Evolutionary conservation across 2,329 filamentous ascomycete genomes (phyloP).

Genomic region (Neonectria ditissima): DNA sequence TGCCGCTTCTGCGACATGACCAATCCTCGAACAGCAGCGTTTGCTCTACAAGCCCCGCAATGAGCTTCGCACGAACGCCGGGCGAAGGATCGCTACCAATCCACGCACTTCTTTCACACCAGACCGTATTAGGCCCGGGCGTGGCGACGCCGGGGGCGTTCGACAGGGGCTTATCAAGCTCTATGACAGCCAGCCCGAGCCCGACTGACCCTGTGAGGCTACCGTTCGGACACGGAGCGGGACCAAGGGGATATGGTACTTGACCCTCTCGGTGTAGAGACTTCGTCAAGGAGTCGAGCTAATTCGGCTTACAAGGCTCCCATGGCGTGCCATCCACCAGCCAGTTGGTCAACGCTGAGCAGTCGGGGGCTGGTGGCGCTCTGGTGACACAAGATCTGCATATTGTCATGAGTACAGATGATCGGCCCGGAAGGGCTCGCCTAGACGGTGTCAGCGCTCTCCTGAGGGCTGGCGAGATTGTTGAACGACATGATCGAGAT

Average conservation of each 20-base stretch:
- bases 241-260: slow-evolving; percentile 53
- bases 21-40: slow-evolving; percentile 59
- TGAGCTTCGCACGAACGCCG: slow-evolving; percentile 54
- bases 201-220: slow-evolving; percentile 42
- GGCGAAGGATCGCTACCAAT: slow-evolving; percentile 66
- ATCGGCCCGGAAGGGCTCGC: slow-evolving; percentile 40
- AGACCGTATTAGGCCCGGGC: slow-evolving; percentile 42
- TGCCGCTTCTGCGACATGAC: slow-evolving; percentile 59
- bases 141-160: slow-evolving; percentile 29
- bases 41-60: slow-evolving; percentile 55
- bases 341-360: slow-evolving; percentile 48
- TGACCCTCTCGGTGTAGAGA: slow-evolving; percentile 31
- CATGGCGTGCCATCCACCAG: slow-evolving; percentile 50
- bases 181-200: slow-evolving; percentile 38
- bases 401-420: slow-evolving; percentile 32
- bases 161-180: slow-evolving; percentile 38
- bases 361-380: slow-evolving; percentile 46
- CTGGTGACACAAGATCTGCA: slow-evolving; percentile 47
- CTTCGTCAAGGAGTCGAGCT: slow-evolving; percentile 42
- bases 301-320: slow-evolving; percentile 49
- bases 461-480: slow-evolving; percentile 69
- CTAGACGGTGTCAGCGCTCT: slow-evolving; percentile 71
- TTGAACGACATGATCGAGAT: slow-evolving; percentile 56
- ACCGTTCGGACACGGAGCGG: slow-evolving; percentile 38
- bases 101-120: slow-evolving; percentile 63